Conservation (phyloP, 2,329 filamentous ascomycete species). For the Alternaria dauci region DNA sequence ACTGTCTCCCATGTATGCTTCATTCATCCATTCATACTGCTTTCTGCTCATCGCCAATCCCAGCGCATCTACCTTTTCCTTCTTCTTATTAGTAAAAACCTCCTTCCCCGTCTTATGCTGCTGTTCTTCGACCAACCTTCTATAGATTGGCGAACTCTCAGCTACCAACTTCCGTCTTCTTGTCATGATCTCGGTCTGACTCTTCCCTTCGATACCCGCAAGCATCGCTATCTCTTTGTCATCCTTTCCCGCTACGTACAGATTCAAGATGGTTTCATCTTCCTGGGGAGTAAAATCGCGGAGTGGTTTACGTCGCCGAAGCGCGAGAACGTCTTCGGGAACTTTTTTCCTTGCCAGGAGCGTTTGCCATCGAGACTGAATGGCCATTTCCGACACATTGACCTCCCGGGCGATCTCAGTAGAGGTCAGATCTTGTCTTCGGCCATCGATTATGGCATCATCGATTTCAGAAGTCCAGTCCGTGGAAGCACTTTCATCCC, state of each 20-base stretch:
- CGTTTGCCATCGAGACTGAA: conserved; percentile 15
- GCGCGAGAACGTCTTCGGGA: conserved; percentile 9
- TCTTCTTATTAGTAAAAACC: not conserved
- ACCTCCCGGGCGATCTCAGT: conserved; percentile 9
- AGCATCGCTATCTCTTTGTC: conserved; percentile 2
- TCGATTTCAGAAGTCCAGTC: conserved; percentile 12
- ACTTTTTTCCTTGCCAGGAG: conserved; percentile 10
- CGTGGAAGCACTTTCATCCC: not conserved
- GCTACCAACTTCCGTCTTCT: conserved; percentile 2
- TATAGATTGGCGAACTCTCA: conserved; percentile 7
- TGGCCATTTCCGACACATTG: not conserved
- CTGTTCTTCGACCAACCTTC: conserved; percentile 5
- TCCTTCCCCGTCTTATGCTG: not conserved
- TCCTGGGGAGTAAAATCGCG: conserved; percentile 9
- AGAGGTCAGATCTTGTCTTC: conserved; percentile 1
- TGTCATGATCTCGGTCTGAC: conserved; percentile 1
- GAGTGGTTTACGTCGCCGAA: conserved; percentile 1
- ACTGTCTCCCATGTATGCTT: not conserved
- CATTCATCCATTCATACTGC: not conserved
- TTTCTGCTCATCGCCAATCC: not conserved
- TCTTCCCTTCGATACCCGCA: conserved; percentile 3
- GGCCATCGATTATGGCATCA: conserved; percentile 12
- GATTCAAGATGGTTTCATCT: conserved; percentile 12
- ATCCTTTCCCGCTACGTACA: conserved; percentile 8
- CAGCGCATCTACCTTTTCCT: not conserved